Evolutionary conservation across 352 stramenopile species (phyloP).

Genomic region (Phytophthora podocarpi): DNA sequence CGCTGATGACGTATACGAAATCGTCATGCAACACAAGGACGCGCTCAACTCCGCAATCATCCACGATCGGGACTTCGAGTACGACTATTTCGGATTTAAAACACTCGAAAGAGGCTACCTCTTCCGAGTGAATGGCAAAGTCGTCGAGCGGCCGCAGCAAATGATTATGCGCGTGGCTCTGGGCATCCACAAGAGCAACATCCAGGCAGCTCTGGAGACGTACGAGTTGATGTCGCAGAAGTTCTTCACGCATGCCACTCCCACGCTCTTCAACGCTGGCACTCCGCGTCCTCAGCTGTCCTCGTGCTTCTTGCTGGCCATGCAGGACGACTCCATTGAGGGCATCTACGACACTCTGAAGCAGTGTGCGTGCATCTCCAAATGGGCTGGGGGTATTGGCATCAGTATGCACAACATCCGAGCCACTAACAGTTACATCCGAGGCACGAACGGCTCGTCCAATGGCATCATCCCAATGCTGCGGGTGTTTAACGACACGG

Average conservation of each 20-base stretch:
- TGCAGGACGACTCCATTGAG: conserved; percentile 99
- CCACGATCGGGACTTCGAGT: conserved; percentile 98
- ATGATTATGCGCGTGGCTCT: conserved; percentile 99
- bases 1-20: conserved; percentile 94
- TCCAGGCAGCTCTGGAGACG: conserved; percentile 94
- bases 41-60: conserved; percentile 96
- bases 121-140: conserved; percentile 94
- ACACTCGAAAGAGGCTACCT: conserved; percentile 98
- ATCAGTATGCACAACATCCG: conserved; percentile 99
- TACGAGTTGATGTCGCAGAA: conserved; percentile 98
- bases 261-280: conserved; percentile 99
- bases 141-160: conserved; percentile 98
- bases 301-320: conserved; percentile 97
- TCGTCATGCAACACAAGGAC: conserved; percentile 96
- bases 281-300: conserved; percentile 98
- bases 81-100: conserved; percentile 99
- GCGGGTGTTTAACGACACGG: conserved; percentile 99
- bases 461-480: conserved; percentile 99
- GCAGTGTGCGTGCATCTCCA: conserved; percentile 98
- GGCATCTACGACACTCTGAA: conserved; percentile 99
- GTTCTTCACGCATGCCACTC: conserved; percentile 99
- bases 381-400: conserved; percentile 99
- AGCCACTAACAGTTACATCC: conserved; percentile 97
- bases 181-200: conserved; percentile 98
- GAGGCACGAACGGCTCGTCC: conserved; percentile 97